Percentiles rank a stretch among this genome's conserved stretches.
phyloP scores from a whole-genome alignment of 495 filamentous ascomycete genomes.

The Trichoderma virens region DNA sequence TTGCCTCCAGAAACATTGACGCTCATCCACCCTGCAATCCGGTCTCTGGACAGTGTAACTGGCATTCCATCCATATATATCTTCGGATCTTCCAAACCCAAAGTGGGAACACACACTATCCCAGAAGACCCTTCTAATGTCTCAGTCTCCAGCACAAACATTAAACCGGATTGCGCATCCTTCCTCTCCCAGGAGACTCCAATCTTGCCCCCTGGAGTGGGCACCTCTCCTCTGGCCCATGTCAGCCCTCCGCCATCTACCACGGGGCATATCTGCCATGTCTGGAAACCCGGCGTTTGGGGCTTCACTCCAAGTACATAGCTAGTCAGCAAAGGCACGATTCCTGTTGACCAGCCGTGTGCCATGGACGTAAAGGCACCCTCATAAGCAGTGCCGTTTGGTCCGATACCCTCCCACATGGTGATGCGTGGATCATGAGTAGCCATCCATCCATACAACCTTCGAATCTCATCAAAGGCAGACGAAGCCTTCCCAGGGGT shows the following conservation, averaged over 20 bases:
- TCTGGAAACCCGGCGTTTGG: conserved; percentile 27
- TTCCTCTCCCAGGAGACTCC: conserved; percentile 26
- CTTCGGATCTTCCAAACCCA: neutral
- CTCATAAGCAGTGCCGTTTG: conserved; percentile 29
- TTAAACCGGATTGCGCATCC: neutral
- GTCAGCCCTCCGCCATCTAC: conserved; percentile 20
- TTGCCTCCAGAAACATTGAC: neutral
- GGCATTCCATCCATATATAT: neutral
- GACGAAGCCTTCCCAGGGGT: conserved; percentile 20
- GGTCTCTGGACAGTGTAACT: neutral
- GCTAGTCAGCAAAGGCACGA: conserved; percentile 28
- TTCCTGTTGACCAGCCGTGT: conserved; percentile 36
- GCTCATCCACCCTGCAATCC: neutral
- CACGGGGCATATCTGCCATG: conserved; percentile 28
- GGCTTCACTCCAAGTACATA: conserved; percentile 37
- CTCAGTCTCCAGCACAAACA: conserved; percentile 17
- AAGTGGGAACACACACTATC: neutral
- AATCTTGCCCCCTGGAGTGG: conserved; percentile 30
- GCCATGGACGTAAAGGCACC: conserved; percentile 30
- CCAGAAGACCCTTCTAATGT: conserved; percentile 18
- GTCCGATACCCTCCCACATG: conserved; percentile 36
- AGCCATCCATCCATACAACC: conserved; percentile 40
- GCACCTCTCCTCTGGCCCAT: conserved; percentile 35
- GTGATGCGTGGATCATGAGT: conserved; percentile 36
- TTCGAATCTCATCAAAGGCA: conserved; percentile 33